Evolutionary conservation across 345 rosid genomes (phyloP).

Genomic region (Brassica cretica): DNA sequence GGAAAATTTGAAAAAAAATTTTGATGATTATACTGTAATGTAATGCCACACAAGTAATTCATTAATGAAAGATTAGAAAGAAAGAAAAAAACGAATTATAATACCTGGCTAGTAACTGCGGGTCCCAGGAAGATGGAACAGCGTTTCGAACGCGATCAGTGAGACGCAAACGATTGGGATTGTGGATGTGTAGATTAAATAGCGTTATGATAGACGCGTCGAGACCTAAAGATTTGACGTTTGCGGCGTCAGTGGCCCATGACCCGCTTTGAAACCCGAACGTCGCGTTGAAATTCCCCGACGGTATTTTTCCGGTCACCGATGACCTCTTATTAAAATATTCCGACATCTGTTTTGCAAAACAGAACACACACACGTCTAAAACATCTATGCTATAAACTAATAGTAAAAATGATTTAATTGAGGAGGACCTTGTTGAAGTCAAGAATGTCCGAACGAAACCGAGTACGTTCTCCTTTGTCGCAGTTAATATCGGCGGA

Average conservation of each 20-base stretch:
- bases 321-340: conserved; percentile 61
- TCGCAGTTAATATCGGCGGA: conserved; percentile 74
- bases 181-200: conserved; percentile 61
- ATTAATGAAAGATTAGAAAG: background rate
- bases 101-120: conserved; percentile 72
- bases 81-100: background rate
- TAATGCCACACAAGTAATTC: background rate
- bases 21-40: background rate
- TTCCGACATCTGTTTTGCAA: conserved; percentile 72
- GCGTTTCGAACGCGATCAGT: conserved; percentile 61
- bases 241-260: conserved; percentile 78
- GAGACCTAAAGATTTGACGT: conserved; percentile 62
- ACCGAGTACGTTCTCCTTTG: conserved; percentile 82
- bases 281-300: conserved; percentile 74
- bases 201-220: conserved; percentile 66
- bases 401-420: background rate
- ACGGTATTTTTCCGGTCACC: conserved; percentile 79
- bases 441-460: conserved; percentile 78
- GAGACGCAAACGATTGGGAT: conserved; percentile 70
- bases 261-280: conserved; percentile 67
- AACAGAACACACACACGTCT: background rate
- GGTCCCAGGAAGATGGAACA: conserved; percentile 88
- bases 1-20: background rate
- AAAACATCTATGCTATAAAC: background rate
- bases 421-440: conserved; percentile 59